Evolutionary conservation across 495 filamentous ascomycete genomes (phyloP).

Genomic region (Pseudevernia furfuracea): DNA sequence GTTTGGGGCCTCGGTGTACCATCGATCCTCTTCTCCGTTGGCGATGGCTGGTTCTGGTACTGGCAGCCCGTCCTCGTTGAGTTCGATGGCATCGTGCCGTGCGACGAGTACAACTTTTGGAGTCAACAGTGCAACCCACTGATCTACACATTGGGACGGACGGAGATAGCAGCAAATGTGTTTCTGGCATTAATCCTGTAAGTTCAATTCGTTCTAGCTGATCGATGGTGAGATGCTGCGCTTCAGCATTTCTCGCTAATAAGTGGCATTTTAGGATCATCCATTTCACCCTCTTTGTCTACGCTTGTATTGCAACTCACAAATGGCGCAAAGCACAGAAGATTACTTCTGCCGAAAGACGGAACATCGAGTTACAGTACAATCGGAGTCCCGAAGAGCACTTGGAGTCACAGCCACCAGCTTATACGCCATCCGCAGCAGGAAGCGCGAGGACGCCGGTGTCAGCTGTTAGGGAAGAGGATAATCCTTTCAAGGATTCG

Average conservation of each 20-base stretch:
- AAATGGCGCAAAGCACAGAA: constrained; percentile 17
- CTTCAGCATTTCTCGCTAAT: constrained; percentile 1
- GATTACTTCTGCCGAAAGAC: constrained; percentile 5
- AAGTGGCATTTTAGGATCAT: constrained; percentile 13
- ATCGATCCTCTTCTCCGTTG: constrained; percentile 23
- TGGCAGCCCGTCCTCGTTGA: constrained; percentile 24
- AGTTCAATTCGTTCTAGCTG: not conserved
- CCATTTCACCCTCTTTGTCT: constrained; percentile 26
- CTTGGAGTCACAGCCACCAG: constrained; percentile 21
- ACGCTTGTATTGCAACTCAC: constrained; percentile 23
- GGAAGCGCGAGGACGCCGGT: constrained; percentile 1
- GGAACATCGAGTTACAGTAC: constrained; percentile 26
- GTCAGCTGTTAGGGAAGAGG: constrained; percentile 4
- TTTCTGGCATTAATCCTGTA: constrained; percentile 25
- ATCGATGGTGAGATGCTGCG: not conserved
- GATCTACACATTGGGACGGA: constrained; percentile 25
- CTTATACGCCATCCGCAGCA: constrained; percentile 22
- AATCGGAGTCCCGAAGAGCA: constrained; percentile 24
- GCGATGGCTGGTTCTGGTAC: constrained; percentile 27
- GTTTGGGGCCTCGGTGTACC: constrained; percentile 26
- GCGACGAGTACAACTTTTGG: constrained; percentile 21
- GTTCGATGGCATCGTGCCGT: constrained; percentile 17
- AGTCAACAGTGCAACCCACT: constrained; percentile 22
- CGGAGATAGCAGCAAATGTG: constrained; percentile 27
- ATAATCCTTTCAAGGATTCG: constrained; percentile 17